Base-by-base conservation (phyloP, 179 eudicot genomes). In the Patellifolia procumbens region DNA sequence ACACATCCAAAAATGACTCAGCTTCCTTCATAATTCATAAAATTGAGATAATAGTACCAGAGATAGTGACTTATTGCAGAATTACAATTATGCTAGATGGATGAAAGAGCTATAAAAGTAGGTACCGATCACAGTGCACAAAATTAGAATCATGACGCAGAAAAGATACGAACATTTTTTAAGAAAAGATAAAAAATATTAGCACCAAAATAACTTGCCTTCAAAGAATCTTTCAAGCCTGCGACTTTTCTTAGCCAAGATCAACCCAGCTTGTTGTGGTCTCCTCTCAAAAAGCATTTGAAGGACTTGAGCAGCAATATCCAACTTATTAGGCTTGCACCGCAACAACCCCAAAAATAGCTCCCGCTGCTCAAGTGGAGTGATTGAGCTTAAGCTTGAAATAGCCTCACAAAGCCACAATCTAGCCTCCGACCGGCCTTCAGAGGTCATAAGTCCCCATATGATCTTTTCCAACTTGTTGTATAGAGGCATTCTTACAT, bases 391-490 rank as follows among this genome's bases (percentile, higher is more conserved):
- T 56, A 92, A 83, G 76, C 87, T 80, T 16, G 98, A 84, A 70
- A 92, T 76, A 72, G 90, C 78, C 70, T 92, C 92, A 85, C 94
- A 88, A 19, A 94, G 93, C 98, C 98, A 94, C 52, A 94, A 82
- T 55, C 92, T 89, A 66, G 91, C 94, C 86, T 92, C 95, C 1
- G 97, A 88, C 39, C 97, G 91, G 64, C 94, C 93, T 77, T 88
- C 93, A 37, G 85, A 79, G 48, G 90, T 84, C 70, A 86, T 61
- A 39, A 91, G 28, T 26, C 80, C 82, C 93, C 93, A 89, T 29
- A 92, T 69, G 32, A 75, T 61, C 61, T 80, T 79, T 68, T 87
- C 93, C 80, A 94, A 46, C 81, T 91, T 83, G 58, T 77, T 74
- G 67, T 87, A 81, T 22, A 91, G 88, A 45, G 83, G 79, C n/a